A percentile compares a stretch with the other conserved stretches of the same genome.
Conservation (phyloP, 495 filamentous ascomycete species). For the Aspergillus asperescens region DNA sequence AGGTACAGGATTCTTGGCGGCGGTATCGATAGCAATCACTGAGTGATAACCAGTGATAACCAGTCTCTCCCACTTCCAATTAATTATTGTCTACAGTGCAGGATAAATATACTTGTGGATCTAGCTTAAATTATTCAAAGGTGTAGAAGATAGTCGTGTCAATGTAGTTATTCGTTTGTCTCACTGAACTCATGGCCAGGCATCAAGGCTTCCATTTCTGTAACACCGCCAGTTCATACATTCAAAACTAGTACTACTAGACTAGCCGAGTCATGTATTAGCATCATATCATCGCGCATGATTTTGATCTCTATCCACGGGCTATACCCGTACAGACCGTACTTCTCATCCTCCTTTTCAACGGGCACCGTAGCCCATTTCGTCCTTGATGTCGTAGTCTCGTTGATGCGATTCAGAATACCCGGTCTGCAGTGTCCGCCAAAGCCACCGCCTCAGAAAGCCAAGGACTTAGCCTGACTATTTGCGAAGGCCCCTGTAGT, state of each 20-base stretch:
- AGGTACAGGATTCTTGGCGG: constrained; percentile 35
- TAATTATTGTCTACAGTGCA: too few relatives aligned
- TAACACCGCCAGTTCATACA: constrained; percentile 5
- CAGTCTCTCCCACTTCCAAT: not conserved
- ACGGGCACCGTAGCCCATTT: not conserved
- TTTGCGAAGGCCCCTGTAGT: not conserved
- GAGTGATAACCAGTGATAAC: not conserved
- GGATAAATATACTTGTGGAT: too few relatives aligned
- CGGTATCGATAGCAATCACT: constrained; percentile 21
- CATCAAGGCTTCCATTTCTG: constrained; percentile 3
- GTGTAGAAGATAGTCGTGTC: too few relatives aligned
- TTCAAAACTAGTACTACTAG: too few relatives aligned
- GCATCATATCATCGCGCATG: not conserved
- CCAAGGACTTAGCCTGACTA: not conserved
- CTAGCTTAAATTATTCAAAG: too few relatives aligned
- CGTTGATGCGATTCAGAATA: not conserved
- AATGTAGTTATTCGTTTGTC: not conserved
- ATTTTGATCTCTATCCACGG: not conserved
- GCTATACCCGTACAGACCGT: not conserved
- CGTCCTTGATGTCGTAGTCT: not conserved
- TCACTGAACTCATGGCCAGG: not conserved
- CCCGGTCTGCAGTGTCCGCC: not conserved
- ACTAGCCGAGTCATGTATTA: constrained; percentile 1
- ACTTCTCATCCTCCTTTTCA: not conserved
- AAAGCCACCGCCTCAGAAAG: not conserved